A percentile compares a stretch with the other conserved stretches of the same genome.
phyloP scores from a whole-genome alignment of 1,284 basidiomycete species.

The Ceratorhiza oryzae-sativae region DNA sequence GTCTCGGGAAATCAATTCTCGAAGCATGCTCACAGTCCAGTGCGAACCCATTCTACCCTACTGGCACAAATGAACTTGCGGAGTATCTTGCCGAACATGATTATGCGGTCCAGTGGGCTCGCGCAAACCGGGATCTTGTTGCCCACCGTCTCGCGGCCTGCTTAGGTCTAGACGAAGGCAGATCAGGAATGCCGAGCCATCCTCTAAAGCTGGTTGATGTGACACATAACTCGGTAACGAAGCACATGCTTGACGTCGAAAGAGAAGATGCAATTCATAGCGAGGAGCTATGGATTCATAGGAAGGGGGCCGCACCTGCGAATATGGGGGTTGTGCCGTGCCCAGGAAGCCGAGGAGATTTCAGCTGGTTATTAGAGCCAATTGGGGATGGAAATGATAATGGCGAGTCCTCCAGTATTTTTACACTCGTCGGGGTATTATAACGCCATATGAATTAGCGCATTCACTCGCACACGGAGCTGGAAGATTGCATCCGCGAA shows the following conservation, averaged over 20 bases:
- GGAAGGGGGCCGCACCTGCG: constrained; percentile 54
- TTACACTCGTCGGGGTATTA: too few relatives aligned
- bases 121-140: constrained; percentile 53
- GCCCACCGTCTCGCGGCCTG: constrained; percentile 52
- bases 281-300: constrained; percentile 51
- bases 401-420: constrained; percentile 45
- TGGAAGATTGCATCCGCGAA: constrained; percentile 51
- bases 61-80: constrained; percentile 47
- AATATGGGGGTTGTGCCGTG: constrained; percentile 52
- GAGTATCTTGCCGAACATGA: constrained; percentile 52
- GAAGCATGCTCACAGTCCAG: constrained; percentile 47
- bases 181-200: not conserved
- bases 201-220: constrained; percentile 52
- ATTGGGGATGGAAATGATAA: constrained; percentile 52
- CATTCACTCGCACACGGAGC: constrained; percentile 54
- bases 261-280: constrained; percentile 47
- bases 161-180: constrained; percentile 44
- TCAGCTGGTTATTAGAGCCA: constrained; percentile 52
- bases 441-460: too few relatives aligned
- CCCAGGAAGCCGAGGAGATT: constrained; percentile 53
- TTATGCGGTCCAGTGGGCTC: constrained; percentile 53
- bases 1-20: constrained; percentile 52
- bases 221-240: constrained; percentile 53
- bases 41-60: constrained; percentile 51
- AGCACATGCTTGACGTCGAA: constrained; percentile 43